These are phyloP conservation scores for Neurospora sp. DNA, from an alignment of 495 filamentous ascomycete species.

Conservation along the genomic window DNA sequence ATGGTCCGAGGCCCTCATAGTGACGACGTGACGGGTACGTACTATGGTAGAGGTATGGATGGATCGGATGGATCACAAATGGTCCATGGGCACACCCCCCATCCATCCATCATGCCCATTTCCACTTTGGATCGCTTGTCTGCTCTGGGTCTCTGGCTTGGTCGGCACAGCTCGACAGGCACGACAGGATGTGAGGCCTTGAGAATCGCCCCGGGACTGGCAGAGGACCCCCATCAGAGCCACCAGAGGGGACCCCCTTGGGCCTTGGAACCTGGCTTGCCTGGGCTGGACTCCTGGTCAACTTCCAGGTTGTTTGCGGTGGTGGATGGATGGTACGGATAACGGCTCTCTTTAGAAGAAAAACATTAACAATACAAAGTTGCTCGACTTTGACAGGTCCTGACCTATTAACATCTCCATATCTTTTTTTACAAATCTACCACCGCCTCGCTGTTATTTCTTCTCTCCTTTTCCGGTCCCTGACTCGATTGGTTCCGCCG, in stretches of 20 bases:
- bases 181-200: not conserved
- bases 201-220: not conserved
- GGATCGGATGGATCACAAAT: not conserved
- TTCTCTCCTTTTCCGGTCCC: not conserved
- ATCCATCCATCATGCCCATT: not conserved
- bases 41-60: not conserved
- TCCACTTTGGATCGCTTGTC: not conserved
- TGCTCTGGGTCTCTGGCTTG: not conserved
- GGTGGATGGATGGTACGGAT: not conserved
- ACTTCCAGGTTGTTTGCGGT: not conserved
- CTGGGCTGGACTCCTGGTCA: not conserved
- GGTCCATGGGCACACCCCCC: not conserved
- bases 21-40: not conserved
- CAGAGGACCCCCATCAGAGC: not conserved
- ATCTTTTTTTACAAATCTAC: not conserved
- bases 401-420: not conserved
- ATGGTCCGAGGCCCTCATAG: not conserved
- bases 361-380: not conserved
- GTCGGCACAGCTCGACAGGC: not conserved
- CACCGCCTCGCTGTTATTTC: not conserved
- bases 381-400: not conserved
- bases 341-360: not conserved
- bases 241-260: not conserved
- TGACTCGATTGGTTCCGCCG: not conserved
- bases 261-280: not conserved